These are phyloP conservation scores for Penicillium steckii DNA, from an alignment of 495 filamentous ascomycete species.

Conservation along the genomic window DNA sequence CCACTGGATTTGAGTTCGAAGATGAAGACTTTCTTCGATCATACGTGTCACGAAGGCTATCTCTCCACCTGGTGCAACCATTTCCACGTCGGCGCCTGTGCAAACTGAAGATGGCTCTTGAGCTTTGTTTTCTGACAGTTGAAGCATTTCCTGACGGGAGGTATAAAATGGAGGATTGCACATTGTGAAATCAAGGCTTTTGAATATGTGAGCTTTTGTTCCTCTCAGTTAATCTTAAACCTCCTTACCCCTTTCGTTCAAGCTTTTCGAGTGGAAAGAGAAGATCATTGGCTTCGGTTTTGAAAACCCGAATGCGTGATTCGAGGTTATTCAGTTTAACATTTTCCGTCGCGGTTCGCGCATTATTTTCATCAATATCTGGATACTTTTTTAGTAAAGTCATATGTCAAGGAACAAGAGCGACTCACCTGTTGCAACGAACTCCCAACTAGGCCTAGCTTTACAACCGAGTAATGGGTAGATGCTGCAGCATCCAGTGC, in stretches of 20 bases:
- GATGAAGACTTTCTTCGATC: slow-evolving; percentile 65
- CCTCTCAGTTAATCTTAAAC: not conserved
- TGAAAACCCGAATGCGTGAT: slow-evolving; percentile 61
- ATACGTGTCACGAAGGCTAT: slow-evolving; percentile 74
- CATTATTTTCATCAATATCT: slow-evolving; percentile 77
- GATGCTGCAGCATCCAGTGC: slow-evolving; percentile 86
- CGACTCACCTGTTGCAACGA: slow-evolving; percentile 63
- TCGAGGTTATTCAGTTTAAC: slow-evolving; percentile 61
- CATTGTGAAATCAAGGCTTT: slow-evolving; percentile 82
- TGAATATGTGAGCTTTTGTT: not conserved
- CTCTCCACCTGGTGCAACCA: slow-evolving; percentile 86
- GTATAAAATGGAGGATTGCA: slow-evolving; percentile 94
- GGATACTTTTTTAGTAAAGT: not conserved
- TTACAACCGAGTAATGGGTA: slow-evolving; percentile 83
- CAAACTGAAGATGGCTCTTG: slow-evolving; percentile 72
- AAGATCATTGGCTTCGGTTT: slow-evolving; percentile 46
- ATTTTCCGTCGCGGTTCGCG: slow-evolving; percentile 64
- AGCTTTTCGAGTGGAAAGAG: slow-evolving; percentile 59
- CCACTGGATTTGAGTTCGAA: slow-evolving; percentile 69
- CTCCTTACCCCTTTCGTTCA: slow-evolving; percentile 45
- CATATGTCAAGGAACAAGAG: not conserved
- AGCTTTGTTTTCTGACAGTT: slow-evolving; percentile 62
- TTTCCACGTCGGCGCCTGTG: slow-evolving; percentile 79
- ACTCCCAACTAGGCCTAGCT: slow-evolving; percentile 66
- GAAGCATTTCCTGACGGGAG: slow-evolving; percentile 65